Percentiles rank a stretch among this genome's conserved stretches.
phyloP scores from a whole-genome alignment of 2,329 filamentous ascomycete genomes.

The Nemania abortiva region DNA sequence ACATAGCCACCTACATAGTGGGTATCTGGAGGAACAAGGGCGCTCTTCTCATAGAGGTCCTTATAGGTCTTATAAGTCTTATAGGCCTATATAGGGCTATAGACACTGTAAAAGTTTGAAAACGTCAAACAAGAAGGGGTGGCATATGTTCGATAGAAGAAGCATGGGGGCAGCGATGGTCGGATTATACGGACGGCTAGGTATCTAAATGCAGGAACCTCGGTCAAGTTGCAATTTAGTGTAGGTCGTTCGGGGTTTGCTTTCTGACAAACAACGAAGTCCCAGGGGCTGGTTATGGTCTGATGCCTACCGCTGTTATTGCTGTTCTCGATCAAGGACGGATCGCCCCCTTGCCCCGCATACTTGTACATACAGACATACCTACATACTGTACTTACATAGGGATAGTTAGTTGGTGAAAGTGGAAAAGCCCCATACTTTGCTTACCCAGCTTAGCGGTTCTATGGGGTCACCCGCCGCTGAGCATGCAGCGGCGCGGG shows the following conservation, averaged over 20 bases:
- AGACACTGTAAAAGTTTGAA: background rate
- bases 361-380: too few species aligned
- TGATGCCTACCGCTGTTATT: background rate
- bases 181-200: slow-evolving; percentile 2
- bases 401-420: too few species aligned
- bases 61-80: background rate
- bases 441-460: slow-evolving; percentile 7
- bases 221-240: background rate
- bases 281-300: background rate
- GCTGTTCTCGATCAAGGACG: background rate
- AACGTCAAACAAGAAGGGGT: background rate
- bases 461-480: background rate
- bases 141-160: slow-evolving; percentile 12
- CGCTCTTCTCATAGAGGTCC: background rate
- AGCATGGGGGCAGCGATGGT: slow-evolving; percentile 10
- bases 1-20: background rate
- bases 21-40: background rate
- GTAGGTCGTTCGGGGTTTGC: background rate
- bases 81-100: background rate
- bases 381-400: too few species aligned
- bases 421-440: background rate
- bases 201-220: slow-evolving; percentile 19
- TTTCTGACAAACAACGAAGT: slow-evolving; percentile 3
- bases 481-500: background rate
- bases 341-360: background rate